Base-by-base conservation (phyloP, 441 rosid species). In the Aquilaria agallochum region DNA sequence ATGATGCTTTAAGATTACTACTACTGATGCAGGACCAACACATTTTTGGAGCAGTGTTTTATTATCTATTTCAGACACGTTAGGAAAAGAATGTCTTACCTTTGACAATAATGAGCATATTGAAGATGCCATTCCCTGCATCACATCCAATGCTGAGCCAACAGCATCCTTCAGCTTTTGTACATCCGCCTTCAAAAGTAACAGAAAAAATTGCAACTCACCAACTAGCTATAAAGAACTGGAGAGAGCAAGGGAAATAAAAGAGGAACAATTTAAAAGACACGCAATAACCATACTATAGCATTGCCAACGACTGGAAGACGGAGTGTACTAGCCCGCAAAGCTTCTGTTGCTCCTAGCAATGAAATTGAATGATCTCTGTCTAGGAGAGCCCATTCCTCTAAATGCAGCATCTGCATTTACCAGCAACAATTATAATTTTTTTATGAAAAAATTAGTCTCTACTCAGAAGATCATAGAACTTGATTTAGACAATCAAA, bases 271-370 rank as follows among this genome's bases (percentile, higher is more conserved):
- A 54, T 1, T 27, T 11, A 56, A 55, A 54, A 47, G 45, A 32
- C 33, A 8, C 67, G 70, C 40, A 61, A 20, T 62, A 54, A 53
- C 68, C 76, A 68, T 66, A 63, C 88, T 55, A 56, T 56, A 63
- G 88, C 82, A 71, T 80, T 85, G 72, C 88, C 90, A 47, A 72
- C 73, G 40, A 82, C 55, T 40, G 84, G 90, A 68, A 85, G 88
- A 64, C 86, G 88, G 44, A 82, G 86, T 1, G 88, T 85, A 64
- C 88, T 85, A 58, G 88, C 90, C 78, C 73, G 78, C 72, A 82
- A 75, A 67, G 90, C 81, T 74, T 78, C 87, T 27, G 78, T 82
- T 66, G 87, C 87, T 71, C 84, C 81, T 20, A 56, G 65, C 78
- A 80, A 72, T 63, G 84, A 85, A 64, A 63, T 70, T 12, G 70